Base-by-base conservation (phyloP, 139 green algal species). In the Micromonas pusilla region DNA sequence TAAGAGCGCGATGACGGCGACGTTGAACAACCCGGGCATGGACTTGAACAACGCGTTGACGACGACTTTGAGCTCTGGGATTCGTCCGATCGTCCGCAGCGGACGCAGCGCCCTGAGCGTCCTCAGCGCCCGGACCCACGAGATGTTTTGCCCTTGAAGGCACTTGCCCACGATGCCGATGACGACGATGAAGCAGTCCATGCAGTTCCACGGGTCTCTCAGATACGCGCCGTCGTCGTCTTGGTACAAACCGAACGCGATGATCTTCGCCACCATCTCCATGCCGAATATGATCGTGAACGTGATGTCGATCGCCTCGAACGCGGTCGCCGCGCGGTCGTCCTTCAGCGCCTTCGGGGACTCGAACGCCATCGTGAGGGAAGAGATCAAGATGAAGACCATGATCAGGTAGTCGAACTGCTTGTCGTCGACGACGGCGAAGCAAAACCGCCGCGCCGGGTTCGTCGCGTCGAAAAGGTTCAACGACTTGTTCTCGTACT, bases 221-320 rank as follows among this genome's bases (percentile, higher is more conserved):
- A 82, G 79, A 76, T 87, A 89, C 2, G 52, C 30, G 39, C 32
- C 25, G 13, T 65, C 34, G 54, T 73, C 68, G 6, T 33, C 28
- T 45, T 63, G 30, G 28, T 76, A 72, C 20, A 83, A 30, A 0
- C 80, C 80, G 82, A 85, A 64, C 30, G 72, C 77, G 0, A 78
- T 73, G 53, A 88, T 68, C 80, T 87, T 88, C 37, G 88, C 52
- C 0, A 76, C 38, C 37, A 78, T 71, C 81, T 90, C 86, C 25
- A 84, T 2, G 0, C 77, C 32, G 32, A 87, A 86, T 45, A 86
- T 57, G 1, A 53, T 65, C 28, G 80, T 86, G 79, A 87, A 89
- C 36, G 66, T 53, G 36, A 73, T 79, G 78, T 88, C 85, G 9
- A 81, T 63, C 65, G 66, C 85, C 21, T 81, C 66, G 33, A 91